phyloP scores from a whole-genome alignment of 371 early-diverging fungal genomes.

The Nematocida displodere region DNA sequence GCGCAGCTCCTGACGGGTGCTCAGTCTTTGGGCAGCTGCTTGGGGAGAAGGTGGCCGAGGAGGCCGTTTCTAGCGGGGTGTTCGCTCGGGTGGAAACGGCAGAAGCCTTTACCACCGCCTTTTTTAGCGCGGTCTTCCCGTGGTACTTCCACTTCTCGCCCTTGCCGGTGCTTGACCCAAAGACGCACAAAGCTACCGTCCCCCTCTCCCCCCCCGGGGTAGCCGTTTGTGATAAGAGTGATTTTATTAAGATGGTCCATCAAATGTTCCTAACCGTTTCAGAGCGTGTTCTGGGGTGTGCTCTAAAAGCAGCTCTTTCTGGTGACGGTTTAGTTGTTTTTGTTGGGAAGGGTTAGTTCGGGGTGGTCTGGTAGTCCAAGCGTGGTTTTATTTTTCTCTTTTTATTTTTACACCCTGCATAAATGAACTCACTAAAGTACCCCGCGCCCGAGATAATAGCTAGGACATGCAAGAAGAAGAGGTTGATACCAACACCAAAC shows the following conservation, averaged over 20 bases:
- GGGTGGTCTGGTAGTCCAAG: too few species aligned
- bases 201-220: too few species aligned
- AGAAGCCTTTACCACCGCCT: not conserved
- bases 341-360: too few species aligned
- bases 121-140: not conserved
- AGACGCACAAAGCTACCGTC: too few species aligned
- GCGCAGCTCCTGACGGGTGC: not conserved
- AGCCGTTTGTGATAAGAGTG: too few species aligned
- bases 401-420: conserved; percentile 34
- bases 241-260: too few species aligned
- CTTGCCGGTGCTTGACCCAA: too few species aligned
- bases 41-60: conserved; percentile 37
- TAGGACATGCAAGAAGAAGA: conserved; percentile 93
- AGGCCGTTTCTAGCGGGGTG: not conserved
- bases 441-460: conserved; percentile 83
- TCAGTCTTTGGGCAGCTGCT: conserved; percentile 2
- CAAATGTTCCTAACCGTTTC: too few species aligned
- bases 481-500: conserved; percentile 94
- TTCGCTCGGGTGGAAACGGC: not conserved
- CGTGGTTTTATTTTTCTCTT: conserved; percentile 24
- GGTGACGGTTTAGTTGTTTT: too few species aligned
- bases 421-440: conserved; percentile 79
- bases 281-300: too few species aligned
- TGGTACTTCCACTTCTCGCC: too few species aligned
- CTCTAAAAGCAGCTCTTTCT: too few species aligned